Percentiles rank a stretch among this genome's conserved stretches.
phyloP scores from a whole-genome alignment of 2,329 filamentous ascomycete genomes.

The Aspergillus fijiensis region DNA sequence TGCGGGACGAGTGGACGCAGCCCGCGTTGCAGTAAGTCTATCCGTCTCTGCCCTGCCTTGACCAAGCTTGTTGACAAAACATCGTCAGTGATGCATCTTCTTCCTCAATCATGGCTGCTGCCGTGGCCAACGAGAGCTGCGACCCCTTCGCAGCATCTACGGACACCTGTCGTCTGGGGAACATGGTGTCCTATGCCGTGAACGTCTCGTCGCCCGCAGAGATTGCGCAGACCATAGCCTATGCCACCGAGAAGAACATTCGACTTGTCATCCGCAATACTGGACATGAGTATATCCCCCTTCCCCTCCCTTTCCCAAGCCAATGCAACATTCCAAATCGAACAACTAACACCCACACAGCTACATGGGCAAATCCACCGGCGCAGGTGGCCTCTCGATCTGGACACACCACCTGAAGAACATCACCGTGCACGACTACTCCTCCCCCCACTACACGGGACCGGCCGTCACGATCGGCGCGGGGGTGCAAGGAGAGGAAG shows the following conservation, averaged over 20 bases:
- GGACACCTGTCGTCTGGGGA: conserved; percentile 29
- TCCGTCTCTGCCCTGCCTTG: too few relatives aligned
- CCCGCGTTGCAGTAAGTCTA: conserved; percentile 47
- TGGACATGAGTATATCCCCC: conserved; percentile 39
- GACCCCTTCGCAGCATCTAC: conserved; percentile 21
- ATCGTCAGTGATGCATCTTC: conserved; percentile 9
- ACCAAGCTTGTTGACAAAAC: not conserved
- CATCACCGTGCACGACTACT: not conserved
- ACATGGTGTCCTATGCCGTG: conserved; percentile 37
- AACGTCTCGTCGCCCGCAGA: conserved; percentile 30
- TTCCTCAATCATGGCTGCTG: conserved; percentile 15
- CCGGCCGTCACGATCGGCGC: conserved; percentile 52
- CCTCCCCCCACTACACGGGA: not conserved
- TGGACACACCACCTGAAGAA: conserved; percentile 7
- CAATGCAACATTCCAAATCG: too few relatives aligned
- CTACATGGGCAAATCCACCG: not conserved
- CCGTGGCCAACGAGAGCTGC: conserved; percentile 14
- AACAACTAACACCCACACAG: too few relatives aligned
- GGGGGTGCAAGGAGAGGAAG: conserved; percentile 50
- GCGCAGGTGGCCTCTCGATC: not conserved
- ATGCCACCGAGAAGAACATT: conserved; percentile 29
- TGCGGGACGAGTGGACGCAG: conserved; percentile 47
- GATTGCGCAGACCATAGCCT: conserved; percentile 29
- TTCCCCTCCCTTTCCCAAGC: too few relatives aligned
- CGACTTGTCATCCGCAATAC: conserved; percentile 50